phyloP scores from a whole-genome alignment of 2,329 filamentous ascomycete genomes.

The Sporothrix brasiliensis region DNA sequence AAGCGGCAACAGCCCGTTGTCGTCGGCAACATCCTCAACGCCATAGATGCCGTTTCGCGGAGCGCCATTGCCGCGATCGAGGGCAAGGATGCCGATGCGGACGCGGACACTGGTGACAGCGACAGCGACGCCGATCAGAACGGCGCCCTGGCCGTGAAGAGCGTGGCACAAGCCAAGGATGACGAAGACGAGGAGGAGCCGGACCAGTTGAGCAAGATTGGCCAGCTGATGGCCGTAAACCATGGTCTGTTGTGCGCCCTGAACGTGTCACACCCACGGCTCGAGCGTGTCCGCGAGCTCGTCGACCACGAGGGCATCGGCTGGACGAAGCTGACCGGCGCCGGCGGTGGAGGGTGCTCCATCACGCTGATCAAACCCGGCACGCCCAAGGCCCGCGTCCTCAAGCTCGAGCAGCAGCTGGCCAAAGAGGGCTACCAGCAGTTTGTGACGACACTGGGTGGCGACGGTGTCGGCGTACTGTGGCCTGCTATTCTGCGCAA shows the following conservation, averaged over 20 bases:
- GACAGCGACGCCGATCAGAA: conserved; percentile 38
- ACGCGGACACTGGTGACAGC: conserved; percentile 47
- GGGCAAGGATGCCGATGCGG: conserved; percentile 47
- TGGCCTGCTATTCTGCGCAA: conserved; percentile 92
- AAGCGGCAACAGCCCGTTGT: conserved; percentile 73
- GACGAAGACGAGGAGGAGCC: conserved; percentile 62
- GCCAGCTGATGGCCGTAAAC: conserved; percentile 89
- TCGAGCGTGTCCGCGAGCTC: conserved; percentile 88
- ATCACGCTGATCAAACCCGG: conserved; percentile 84
- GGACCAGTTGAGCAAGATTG: conserved; percentile 69
- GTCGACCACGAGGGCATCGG: conserved; percentile 87
- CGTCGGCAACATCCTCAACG: conserved; percentile 77
- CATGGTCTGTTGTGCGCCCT: conserved; percentile 89
- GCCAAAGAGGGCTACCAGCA: conserved; percentile 74
- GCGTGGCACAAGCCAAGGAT: background rate
- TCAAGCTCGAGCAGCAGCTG: conserved; percentile 66
- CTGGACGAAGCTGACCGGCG: conserved; percentile 96
- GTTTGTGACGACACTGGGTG: conserved; percentile 87
- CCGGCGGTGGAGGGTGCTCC: conserved; percentile 92
- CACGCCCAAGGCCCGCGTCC: conserved; percentile 58
- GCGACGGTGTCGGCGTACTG: conserved; percentile 90
- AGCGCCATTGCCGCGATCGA: conserved; percentile 61
- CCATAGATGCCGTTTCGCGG: conserved; percentile 74
- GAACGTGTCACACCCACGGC: conserved; percentile 89
- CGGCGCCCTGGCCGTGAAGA: conserved; percentile 10